Percentiles rank a stretch among this genome's conserved stretches.
These are phyloP conservation scores for Coemansia sp. DNA, from an alignment of 192 early-diverging fungal genomes.

Conservation along the genomic window DNA sequence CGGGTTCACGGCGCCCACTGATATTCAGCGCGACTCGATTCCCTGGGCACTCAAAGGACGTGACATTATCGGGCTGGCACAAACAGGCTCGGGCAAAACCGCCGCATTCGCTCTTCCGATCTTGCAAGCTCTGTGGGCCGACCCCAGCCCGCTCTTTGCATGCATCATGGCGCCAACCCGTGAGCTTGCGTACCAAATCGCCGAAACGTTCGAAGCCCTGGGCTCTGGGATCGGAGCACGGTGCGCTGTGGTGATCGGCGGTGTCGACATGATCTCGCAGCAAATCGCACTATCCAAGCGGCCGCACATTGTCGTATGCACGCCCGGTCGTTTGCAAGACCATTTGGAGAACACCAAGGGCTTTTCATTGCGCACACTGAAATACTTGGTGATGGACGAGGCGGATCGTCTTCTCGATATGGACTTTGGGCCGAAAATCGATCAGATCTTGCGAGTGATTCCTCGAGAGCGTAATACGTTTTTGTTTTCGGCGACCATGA, in stretches of 20 bases:
- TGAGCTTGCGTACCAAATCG: slow-evolving; percentile 94
- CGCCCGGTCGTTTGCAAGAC: slow-evolving; percentile 92
- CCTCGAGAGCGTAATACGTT: slow-evolving; percentile 90
- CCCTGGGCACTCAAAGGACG: slow-evolving; percentile 87
- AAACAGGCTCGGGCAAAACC: slow-evolving; percentile 92
- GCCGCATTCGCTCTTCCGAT: slow-evolving; percentile 86
- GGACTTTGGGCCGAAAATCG: slow-evolving; percentile 97
- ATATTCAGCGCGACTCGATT: slow-evolving; percentile 89
- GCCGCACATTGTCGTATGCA: slow-evolving; percentile 93
- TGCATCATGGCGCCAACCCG: slow-evolving; percentile 97
- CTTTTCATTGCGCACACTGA: slow-evolving; percentile 85
- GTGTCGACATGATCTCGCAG: slow-evolving; percentile 97
- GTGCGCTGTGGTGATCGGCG: slow-evolving; percentile 89
- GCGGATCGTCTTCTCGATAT: slow-evolving; percentile 90
- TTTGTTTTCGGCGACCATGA: slow-evolving; percentile 98
- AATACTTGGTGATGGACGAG: slow-evolving; percentile 94
- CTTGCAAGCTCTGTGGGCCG: slow-evolving; percentile 81
- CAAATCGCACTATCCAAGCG: slow-evolving; percentile 91
- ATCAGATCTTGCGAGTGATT: slow-evolving; percentile 89
- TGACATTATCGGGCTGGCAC: slow-evolving; percentile 97
- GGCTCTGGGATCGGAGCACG: slow-evolving; percentile 90
- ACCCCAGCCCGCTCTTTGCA: slow-evolving; percentile 87
- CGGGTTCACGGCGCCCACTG: slow-evolving; percentile 84
- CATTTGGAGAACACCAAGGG: slow-evolving; percentile 99
- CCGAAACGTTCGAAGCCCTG: slow-evolving; percentile 87